A percentile compares a stretch with the other conserved stretches of the same genome.
phyloP scores from a whole-genome alignment of 805 yeast species.

The Starmerella floricola region DNA sequence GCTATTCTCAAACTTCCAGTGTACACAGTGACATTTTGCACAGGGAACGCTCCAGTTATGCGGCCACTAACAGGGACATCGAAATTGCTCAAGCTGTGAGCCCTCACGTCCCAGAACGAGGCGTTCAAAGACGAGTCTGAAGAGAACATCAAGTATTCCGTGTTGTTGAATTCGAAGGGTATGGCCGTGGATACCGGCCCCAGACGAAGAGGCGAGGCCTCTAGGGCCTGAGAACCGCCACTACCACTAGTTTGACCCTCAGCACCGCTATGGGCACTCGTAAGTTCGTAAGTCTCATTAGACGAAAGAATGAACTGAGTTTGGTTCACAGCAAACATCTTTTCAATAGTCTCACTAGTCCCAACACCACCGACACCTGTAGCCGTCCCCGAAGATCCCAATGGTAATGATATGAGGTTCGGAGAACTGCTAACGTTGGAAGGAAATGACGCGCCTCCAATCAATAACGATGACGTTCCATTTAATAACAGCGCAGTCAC shows the following conservation, averaged over 20 bases:
- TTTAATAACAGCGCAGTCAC: conserved; percentile 29
- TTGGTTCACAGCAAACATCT: conserved; percentile 39
- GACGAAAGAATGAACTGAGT: conserved; percentile 24
- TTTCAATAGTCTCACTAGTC: conserved; percentile 30
- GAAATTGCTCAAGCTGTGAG: neutral
- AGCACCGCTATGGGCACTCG: no score
- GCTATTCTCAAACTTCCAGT: conserved; percentile 26
- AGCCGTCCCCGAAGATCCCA: neutral
- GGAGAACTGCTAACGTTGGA: conserved; percentile 2
- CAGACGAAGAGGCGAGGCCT: conserved; percentile 9
- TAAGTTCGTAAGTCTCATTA: neutral
- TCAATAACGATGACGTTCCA: conserved; percentile 29
- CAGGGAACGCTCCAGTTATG: conserved; percentile 2
- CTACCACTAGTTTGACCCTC: no score
- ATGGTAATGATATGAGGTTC: conserved; percentile 5
- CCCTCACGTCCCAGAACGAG: conserved; percentile 6
- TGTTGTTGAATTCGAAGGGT: conserved; percentile 22
- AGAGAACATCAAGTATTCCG: conserved; percentile 23
- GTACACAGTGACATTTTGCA: conserved; percentile 17
- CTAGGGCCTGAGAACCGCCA: no score
- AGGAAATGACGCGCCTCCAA: conserved; percentile 40
- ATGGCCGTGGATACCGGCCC: conserved; percentile 18
- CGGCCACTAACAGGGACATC: conserved; percentile 11
- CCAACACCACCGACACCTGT: neutral
- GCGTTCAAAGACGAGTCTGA: conserved; percentile 15